phyloP scores from a whole-genome alignment of 2,329 filamentous ascomycete species.

The Pochonia chlamydosporia region DNA sequence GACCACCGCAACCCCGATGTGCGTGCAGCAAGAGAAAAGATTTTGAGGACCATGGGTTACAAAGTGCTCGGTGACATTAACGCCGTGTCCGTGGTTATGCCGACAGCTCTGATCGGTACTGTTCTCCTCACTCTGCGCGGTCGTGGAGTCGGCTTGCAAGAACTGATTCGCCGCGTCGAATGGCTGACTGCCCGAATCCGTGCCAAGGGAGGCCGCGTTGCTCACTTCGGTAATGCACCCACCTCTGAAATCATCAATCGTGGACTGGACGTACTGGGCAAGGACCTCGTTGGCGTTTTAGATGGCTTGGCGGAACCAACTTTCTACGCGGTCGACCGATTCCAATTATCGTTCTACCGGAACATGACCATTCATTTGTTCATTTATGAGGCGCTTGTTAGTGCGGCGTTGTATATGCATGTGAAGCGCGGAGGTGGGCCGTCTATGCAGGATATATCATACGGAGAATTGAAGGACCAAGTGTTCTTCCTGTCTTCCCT shows the following conservation, averaged over 20 bases:
- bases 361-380: constrained; percentile 99
- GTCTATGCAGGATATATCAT: constrained; percentile 70
- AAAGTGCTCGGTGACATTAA: constrained; percentile 93
- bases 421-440: constrained; percentile 90
- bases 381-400: constrained; percentile 86
- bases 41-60: constrained; percentile 85
- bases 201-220: constrained; percentile 84
- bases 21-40: constrained; percentile 56
- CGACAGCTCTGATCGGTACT: constrained; percentile 90
- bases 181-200: constrained; percentile 82
- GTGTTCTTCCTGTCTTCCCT: constrained; percentile 87
- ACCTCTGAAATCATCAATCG: constrained; percentile 81
- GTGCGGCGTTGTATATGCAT: constrained; percentile 80
- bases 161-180: constrained; percentile 79
- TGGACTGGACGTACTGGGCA: constrained; percentile 85
- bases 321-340: constrained; percentile 90
- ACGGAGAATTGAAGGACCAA: constrained; percentile 67
- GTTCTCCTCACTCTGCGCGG: constrained; percentile 87
- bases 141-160: constrained; percentile 80
- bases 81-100: constrained; percentile 94
- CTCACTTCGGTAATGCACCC: constrained; percentile 80
- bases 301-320: constrained; percentile 82
- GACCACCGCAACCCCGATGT: constrained; percentile 42
- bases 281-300: constrained; percentile 76
- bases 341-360: constrained; percentile 95